A percentile compares a stretch with the other conserved stretches of the same genome.
phyloP scores from a whole-genome alignment of 129 eudicot species.

The Flaveria brownii region DNA sequence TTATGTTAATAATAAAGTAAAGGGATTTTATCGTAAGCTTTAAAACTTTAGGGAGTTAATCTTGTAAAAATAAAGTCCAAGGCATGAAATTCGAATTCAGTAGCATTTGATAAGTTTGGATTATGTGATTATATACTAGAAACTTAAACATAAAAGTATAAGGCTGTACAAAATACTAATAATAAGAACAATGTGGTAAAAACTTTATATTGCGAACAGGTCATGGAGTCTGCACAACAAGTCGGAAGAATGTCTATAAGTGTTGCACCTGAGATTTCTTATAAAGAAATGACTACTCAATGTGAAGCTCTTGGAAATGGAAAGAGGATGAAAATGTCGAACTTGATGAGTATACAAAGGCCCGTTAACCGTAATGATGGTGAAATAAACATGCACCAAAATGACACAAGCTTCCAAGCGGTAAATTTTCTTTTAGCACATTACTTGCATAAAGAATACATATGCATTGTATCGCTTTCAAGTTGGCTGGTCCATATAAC shows the following conservation, averaged over 20 bases:
- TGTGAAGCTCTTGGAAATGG: constrained; percentile 81
- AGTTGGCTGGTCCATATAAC: background rate
- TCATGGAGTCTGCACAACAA: constrained; percentile 81
- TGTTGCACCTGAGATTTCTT: constrained; percentile 68
- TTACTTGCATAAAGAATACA: background rate
- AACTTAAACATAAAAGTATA: background rate
- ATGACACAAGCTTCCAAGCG: constrained; percentile 26
- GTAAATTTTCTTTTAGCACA: constrained; percentile 32
- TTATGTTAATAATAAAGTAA: background rate
- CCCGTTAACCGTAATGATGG: constrained; percentile 36
- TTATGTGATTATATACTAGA: too few relatives aligned
- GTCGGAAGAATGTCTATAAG: constrained; percentile 76
- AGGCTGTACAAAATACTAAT: background rate
- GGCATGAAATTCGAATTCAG: background rate
- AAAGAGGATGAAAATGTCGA: constrained; percentile 77
- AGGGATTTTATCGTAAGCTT: background rate
- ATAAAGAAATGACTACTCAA: constrained; percentile 76
- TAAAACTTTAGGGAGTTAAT: background rate
- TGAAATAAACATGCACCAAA: constrained; percentile 38
- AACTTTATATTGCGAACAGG: constrained; percentile 42
- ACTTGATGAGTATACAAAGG: constrained; percentile 52
- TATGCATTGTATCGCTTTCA: background rate
- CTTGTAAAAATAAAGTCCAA: background rate
- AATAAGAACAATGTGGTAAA: background rate
- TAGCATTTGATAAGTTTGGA: background rate